Evolutionary conservation across 768 basidiomycete genomes (phyloP).

Genomic region (Pisolithus microcarpus): DNA sequence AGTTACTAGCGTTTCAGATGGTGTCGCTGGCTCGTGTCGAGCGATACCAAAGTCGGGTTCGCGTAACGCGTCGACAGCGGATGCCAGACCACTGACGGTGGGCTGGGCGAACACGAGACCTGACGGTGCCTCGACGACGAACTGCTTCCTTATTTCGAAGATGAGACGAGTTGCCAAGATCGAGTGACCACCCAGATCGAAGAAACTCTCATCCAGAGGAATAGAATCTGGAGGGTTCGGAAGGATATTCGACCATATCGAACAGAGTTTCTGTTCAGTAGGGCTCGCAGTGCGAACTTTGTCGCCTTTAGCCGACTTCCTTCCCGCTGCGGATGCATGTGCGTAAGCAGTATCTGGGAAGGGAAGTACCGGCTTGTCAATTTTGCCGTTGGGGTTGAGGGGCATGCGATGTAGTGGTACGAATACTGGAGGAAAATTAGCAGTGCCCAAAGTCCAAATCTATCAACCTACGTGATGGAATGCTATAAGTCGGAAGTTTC

Average conservation of each 20-base stretch:
- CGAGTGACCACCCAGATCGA: slow-evolving; percentile 97
- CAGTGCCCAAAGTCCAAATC: slow-evolving; percentile 3
- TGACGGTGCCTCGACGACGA: slow-evolving; percentile 85
- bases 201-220: slow-evolving; percentile 90
- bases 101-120: slow-evolving; percentile 89
- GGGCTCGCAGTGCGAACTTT: slow-evolving; percentile 42
- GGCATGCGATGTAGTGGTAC: slow-evolving; percentile 95
- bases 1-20: slow-evolving; percentile 12
- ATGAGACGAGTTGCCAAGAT: slow-evolving; percentile 96
- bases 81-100: slow-evolving; percentile 71
- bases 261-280: slow-evolving; percentile 74
- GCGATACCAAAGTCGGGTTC: slow-evolving; percentile 77
- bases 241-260: slow-evolving; percentile 80
- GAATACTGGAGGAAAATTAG: slow-evolving; percentile 52
- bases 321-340: slow-evolving; percentile 35
- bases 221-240: slow-evolving; percentile 73
- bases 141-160: slow-evolving; percentile 90
- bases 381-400: slow-evolving; percentile 97
- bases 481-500: slow-evolving; percentile 90
- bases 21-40: slow-evolving; percentile 21
- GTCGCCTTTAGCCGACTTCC: slow-evolving; percentile 24
- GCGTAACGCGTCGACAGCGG: slow-evolving; percentile 65
- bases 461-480: slow-evolving; percentile 69
- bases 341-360: slow-evolving; percentile 92
- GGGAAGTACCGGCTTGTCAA: slow-evolving; percentile 96